These are phyloP conservation scores for Lagenaria siceraria DNA, from an alignment of 306 rosid species.

Conservation along the genomic window DNA sequence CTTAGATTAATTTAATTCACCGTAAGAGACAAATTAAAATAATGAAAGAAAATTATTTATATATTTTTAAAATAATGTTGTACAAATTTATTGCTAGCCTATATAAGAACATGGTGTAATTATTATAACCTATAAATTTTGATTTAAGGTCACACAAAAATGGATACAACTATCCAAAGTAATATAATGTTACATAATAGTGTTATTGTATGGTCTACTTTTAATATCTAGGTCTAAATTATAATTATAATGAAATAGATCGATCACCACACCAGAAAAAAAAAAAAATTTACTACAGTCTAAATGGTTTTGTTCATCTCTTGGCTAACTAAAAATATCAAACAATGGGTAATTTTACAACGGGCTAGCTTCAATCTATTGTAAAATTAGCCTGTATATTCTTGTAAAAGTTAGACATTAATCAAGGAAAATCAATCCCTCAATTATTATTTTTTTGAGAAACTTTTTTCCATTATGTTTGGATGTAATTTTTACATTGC, in stretches of 20 bases:
- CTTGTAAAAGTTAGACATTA: not conserved
- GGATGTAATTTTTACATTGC: no score
- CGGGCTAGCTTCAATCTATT: not conserved
- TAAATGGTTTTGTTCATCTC: no score
- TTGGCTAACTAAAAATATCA: not conserved
- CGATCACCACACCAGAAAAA: not conserved
- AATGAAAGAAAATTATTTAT: no score
- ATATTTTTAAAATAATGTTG: not conserved
- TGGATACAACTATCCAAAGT: not conserved
- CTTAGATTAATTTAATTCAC: no score
- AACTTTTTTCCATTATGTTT: no score
- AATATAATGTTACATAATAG: not conserved
- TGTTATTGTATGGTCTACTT: not conserved
- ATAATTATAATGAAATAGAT: not conserved
- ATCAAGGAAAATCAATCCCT: not conserved
- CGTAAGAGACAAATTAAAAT: no score
- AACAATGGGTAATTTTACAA: not conserved
- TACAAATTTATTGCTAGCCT: not conserved
- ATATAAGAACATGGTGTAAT: not conserved
- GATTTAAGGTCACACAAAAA: not conserved
- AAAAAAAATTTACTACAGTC: no score
- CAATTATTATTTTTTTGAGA: not conserved
- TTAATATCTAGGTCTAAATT: not conserved
- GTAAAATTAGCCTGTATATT: not conserved
- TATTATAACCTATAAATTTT: not conserved